Conservation (phyloP, 2,329 filamentous ascomycete genomes). For the Trichothecium sympodiale region DNA sequence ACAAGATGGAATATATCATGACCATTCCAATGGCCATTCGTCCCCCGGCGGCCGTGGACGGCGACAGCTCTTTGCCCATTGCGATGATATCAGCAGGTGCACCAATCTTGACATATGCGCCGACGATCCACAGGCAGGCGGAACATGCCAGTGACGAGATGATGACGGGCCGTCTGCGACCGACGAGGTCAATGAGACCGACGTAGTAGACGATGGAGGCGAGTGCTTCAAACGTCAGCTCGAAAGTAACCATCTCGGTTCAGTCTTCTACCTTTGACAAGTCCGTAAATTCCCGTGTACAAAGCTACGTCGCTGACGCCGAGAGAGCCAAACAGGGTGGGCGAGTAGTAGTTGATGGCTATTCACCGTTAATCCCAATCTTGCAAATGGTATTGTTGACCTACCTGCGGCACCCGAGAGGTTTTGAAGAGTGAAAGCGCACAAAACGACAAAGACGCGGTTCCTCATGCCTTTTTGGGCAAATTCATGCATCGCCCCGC, state of each 20-base stretch:
- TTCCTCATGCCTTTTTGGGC: conserved; percentile 28
- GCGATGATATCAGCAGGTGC: conserved; percentile 34
- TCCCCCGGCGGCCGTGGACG: conserved; percentile 32
- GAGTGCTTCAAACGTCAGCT: no score
- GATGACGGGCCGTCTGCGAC: conserved; percentile 29
- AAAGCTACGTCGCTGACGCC: conserved; percentile 33
- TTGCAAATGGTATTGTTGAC: conserved; percentile 3
- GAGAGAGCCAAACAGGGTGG: conserved; percentile 28
- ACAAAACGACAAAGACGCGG: conserved; percentile 24
- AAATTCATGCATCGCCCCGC: conserved; percentile 21
- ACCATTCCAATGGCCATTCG: conserved; percentile 42
- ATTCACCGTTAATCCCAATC: conserved; percentile 3
- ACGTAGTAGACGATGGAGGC: conserved; percentile 29
- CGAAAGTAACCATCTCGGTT: no score
- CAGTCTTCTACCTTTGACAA: conserved; percentile 24
- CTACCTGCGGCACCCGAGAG: conserved; percentile 26
- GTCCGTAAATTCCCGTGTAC: conserved; percentile 40
- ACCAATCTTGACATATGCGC: conserved; percentile 40
- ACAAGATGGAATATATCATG: conserved; percentile 43
- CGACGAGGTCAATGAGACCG: conserved; percentile 27
- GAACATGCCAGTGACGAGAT: conserved; percentile 36
- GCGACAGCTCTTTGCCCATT: conserved; percentile 27
- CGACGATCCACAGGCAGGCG: conserved; percentile 38
- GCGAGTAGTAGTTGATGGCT: conserved; percentile 32
- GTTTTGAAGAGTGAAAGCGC: conserved; percentile 26